These are phyloP conservation scores for Prunus yedoensis DNA, from an alignment of 331 rosid species.

Conservation along the genomic window DNA sequence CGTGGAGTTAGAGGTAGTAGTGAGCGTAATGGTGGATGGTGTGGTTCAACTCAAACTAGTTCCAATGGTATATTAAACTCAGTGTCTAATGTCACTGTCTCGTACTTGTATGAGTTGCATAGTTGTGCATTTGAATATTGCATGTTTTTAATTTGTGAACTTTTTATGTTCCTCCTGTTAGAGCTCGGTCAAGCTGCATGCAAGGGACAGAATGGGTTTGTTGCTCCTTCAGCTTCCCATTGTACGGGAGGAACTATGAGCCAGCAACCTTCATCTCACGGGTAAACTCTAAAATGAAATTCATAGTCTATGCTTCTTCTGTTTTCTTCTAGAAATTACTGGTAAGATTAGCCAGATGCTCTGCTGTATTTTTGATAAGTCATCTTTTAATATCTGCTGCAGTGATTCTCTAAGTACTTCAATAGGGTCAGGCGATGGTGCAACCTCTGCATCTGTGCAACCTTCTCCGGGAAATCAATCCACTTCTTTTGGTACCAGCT, in stretches of 20 bases:
- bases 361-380: neutral
- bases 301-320: neutral
- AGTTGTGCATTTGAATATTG: slow-evolving; percentile 19
- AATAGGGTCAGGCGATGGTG: slow-evolving; percentile 29
- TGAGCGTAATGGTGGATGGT: slow-evolving; percentile 28
- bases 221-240: slow-evolving; percentile 33
- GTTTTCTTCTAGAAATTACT: neutral
- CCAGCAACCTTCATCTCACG: slow-evolving; percentile 23
- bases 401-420: slow-evolving; percentile 46
- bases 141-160: slow-evolving; percentile 36
- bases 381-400: slow-evolving; percentile 38
- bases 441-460: slow-evolving; percentile 27
- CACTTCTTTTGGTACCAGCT: slow-evolving; percentile 31
- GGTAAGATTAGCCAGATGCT: neutral
- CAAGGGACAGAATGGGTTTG: slow-evolving; percentile 43
- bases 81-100: neutral
- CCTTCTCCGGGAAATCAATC: slow-evolving; percentile 39
- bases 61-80: slow-evolving; percentile 45
- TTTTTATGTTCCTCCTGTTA: slow-evolving; percentile 44
- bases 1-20: slow-evolving; percentile 36
- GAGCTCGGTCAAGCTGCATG: slow-evolving; percentile 41
- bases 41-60: slow-evolving; percentile 37
- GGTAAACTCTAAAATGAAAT: slow-evolving; percentile 34
- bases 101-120: slow-evolving; percentile 1
- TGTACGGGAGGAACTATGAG: slow-evolving; percentile 23